These are phyloP conservation scores for Ailanthus altissimus DNA, from an alignment of 345 rosid genomes.

Conservation along the genomic window DNA sequence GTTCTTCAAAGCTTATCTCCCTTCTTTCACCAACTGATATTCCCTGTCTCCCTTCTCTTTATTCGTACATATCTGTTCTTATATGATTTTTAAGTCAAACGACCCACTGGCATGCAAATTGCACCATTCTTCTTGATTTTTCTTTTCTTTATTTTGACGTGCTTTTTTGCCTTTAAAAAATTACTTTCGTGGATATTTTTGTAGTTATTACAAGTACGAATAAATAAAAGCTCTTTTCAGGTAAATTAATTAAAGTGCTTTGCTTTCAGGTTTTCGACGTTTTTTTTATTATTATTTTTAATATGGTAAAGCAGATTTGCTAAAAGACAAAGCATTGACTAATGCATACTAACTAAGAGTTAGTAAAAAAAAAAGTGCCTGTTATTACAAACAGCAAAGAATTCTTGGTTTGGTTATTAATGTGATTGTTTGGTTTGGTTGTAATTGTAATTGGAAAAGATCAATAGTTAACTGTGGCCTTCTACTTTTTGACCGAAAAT, in stretches of 20 bases:
- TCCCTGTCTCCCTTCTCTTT: neutral
- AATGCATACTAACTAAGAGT: neutral
- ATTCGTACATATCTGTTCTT: neutral
- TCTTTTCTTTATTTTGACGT: neutral
- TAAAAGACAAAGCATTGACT: neutral
- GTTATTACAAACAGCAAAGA: neutral
- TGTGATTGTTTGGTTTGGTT: neutral
- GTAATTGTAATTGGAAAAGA: neutral
- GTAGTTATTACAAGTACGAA: neutral
- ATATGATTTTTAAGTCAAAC: neutral
- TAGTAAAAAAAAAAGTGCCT: neutral
- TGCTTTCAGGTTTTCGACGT: neutral
- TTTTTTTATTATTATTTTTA: neutral
- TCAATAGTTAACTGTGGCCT: neutral
- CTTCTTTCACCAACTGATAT: conserved; percentile 20
- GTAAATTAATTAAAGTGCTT: neutral
- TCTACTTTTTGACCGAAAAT: neutral
- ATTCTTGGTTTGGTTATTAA: neutral
- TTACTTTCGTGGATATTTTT: neutral
- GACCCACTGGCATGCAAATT: neutral
- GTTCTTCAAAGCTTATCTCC: conserved; percentile 27
- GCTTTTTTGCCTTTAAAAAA: neutral
- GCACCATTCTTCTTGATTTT: neutral
- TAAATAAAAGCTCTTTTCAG: neutral
- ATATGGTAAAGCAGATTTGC: neutral